These are phyloP conservation scores for Schizothecium vesticola DNA, from an alignment of 495 filamentous ascomycete genomes.

Conservation along the genomic window DNA sequence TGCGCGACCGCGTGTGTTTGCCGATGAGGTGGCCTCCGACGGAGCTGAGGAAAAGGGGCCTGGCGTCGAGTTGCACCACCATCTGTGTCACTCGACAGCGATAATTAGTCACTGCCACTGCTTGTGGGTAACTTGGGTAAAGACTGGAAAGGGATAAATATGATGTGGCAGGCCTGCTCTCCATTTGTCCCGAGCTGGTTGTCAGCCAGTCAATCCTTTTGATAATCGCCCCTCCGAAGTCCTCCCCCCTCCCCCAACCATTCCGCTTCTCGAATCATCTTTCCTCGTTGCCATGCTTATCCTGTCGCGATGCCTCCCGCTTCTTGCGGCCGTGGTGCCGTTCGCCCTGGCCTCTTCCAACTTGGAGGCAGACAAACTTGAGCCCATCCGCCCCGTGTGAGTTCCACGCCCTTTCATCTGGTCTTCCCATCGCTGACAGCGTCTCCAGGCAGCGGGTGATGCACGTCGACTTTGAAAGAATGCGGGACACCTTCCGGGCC, in stretches of 20 bases:
- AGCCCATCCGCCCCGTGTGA: not conserved
- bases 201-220: not conserved
- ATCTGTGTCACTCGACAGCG: not conserved
- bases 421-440: not conserved
- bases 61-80: not conserved
- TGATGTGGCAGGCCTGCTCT: not conserved
- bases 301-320: not conserved
- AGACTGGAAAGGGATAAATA: not conserved
- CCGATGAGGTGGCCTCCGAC: not conserved
- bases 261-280: not conserved
- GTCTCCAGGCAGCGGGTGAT: not conserved
- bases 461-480: not conserved
- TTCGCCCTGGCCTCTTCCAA: not conserved
- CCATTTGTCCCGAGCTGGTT: not conserved
- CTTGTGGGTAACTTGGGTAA: not conserved
- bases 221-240: not conserved
- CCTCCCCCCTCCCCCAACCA: not conserved
- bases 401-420: not conserved
- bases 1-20: not conserved
- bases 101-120: not conserved
- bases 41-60: not conserved
- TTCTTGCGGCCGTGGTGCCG: not conserved
- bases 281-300: not conserved
- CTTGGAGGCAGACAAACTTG: not conserved
- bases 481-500: not conserved